Base-by-base conservation (phyloP, 306 rosid genomes). In the barrel medic (Medicago truncatula) region DNA sequence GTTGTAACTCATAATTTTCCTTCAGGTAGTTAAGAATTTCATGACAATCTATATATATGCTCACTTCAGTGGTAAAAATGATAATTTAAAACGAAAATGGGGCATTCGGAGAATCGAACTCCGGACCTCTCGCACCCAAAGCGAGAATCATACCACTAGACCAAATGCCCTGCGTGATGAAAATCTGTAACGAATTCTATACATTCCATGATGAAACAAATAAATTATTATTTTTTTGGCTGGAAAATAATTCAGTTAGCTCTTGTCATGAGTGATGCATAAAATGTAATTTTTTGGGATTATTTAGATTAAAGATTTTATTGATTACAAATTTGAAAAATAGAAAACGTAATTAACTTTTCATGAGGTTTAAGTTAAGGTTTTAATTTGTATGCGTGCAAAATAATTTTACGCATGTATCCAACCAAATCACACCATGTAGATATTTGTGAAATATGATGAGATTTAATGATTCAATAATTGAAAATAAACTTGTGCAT, bases 81-180 rank as follows among this genome's bases (percentile, higher is more conserved):
- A 34, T 5, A 34, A 5, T 1, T 5, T 16, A 6, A 60, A 60
- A 0, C 1, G 0, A 14, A 12, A 34, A 17, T 6, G 0, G 81
- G 81, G 76, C 81, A 77, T 78, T 70, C 81, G 54, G 81, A 78
- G 81, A 78, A 77, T 77, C 81, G 65, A 78, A 78, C 82, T 70
- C 76, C 64, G 71, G 76, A 78, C 82, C 82, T 78, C 82, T 78
- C 76, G 76, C 82, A 70, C 82, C 82, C 76, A 78, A 78, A 78
- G 82, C 82, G 76, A 78, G 71, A 78, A 68, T 77, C 76, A 78
- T 78, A 78, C 82, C 82, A 78, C 82, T 78, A 78, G 82, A 78
- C 82, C 81, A 78, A 70, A 78, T 78, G 76, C 76, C 81, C 81
- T 28, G 8, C 0, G 0, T 15, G 6, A 5, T 1, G 0, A 0